These are phyloP conservation scores for Coniferiporia weirii DNA, from an alignment of 1,284 basidiomycete genomes.

Conservation along the genomic window DNA sequence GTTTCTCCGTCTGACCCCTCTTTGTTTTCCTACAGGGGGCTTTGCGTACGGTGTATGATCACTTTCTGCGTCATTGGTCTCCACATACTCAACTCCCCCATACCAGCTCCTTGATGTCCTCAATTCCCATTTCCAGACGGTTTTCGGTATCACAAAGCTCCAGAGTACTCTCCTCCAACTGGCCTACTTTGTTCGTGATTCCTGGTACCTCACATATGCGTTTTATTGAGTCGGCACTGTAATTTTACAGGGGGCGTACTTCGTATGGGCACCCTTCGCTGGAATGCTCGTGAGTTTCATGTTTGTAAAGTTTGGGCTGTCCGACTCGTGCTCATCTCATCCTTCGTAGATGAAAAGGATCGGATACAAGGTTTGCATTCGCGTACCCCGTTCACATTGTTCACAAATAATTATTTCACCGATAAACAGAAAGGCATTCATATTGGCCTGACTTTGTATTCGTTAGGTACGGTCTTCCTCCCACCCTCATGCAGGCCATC, in stretches of 20 bases:
- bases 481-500: background rate
- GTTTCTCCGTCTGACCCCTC: background rate
- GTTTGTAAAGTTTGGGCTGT: background rate
- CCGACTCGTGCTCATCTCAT: constrained; percentile 4
- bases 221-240: too few relatives aligned
- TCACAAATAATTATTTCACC: constrained; percentile 9
- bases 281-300: constrained; percentile 43
- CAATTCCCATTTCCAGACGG: constrained; percentile 74
- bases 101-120: constrained; percentile 76
- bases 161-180: constrained; percentile 83
- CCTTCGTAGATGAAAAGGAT: constrained; percentile 46
- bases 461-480: constrained; percentile 39
- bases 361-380: constrained; percentile 51
- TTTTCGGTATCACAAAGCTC: constrained; percentile 68
- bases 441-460: constrained; percentile 67
- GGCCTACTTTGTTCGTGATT: constrained; percentile 63
- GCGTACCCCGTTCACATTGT: background rate
- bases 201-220: background rate
- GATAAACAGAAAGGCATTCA: constrained; percentile 51
- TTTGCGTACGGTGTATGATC: constrained; percentile 66
- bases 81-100: constrained; percentile 16
- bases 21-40: constrained; percentile 39
- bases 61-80: background rate
- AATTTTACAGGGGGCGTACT: constrained; percentile 52
- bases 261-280: constrained; percentile 57